Conservation (phyloP, 2,329 filamentous ascomycete species). For the Monosporascus sp. region DNA sequence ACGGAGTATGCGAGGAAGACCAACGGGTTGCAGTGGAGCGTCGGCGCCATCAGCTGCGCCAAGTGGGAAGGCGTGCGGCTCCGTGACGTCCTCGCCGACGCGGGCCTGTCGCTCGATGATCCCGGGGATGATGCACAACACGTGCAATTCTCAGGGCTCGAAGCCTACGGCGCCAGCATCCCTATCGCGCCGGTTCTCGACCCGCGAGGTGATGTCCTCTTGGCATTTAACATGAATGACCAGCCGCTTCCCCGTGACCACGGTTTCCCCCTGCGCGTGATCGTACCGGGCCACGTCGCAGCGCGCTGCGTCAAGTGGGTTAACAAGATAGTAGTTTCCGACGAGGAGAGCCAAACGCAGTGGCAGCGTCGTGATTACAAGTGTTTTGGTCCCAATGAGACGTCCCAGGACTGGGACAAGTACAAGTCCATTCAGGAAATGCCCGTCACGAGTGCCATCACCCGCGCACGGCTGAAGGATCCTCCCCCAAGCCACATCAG, state of each 20-base stretch:
- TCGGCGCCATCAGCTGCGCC: conserved; percentile 41
- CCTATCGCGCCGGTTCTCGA: conserved; percentile 54
- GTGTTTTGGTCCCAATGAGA: conserved; percentile 60
- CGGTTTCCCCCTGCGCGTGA: conserved; percentile 57
- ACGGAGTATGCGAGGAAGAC: conserved; percentile 35
- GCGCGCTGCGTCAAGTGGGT: conserved; percentile 68
- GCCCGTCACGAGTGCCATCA: conserved; percentile 64
- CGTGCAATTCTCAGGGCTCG: conserved; percentile 46
- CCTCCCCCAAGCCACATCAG: conserved; percentile 5
- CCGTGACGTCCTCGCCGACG: conserved; percentile 39
- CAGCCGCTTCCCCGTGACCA: conserved; percentile 58
- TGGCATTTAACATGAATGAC: conserved; percentile 66
- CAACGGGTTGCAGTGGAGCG: conserved; percentile 42
- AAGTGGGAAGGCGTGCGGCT: conserved; percentile 41
- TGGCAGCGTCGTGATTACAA: conserved; percentile 67
- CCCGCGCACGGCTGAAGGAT: conserved; percentile 27
- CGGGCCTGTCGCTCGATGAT: conserved; percentile 24
- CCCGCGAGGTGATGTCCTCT: conserved; percentile 56
- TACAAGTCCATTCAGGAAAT: conserved; percentile 63
- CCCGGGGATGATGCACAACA: conserved; percentile 26
- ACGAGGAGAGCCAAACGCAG: conserved; percentile 60
- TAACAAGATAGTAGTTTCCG: conserved; percentile 56
- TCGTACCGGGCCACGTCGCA: conserved; percentile 62
- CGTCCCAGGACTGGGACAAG: conserved; percentile 55
- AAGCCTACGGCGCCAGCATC: conserved; percentile 59